Percentiles rank a stretch among this genome's conserved stretches.
Conservation (phyloP, 768 basidiomycete species). For the Erythrobasidium yunnanense region DNA sequence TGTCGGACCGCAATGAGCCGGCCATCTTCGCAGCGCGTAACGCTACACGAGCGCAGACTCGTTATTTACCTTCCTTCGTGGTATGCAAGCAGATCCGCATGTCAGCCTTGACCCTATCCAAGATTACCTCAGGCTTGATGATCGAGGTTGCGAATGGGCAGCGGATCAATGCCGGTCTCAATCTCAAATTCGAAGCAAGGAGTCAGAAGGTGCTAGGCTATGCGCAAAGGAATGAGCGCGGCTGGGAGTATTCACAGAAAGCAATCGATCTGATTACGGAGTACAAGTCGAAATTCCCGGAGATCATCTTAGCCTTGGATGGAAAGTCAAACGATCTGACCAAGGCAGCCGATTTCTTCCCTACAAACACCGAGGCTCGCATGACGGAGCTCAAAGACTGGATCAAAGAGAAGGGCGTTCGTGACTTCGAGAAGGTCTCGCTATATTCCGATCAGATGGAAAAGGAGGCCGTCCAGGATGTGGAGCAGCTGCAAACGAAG, state of each 20-base stretch:
- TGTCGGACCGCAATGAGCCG: constrained; percentile 67
- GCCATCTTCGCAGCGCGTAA: constrained; percentile 65
- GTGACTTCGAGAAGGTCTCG: constrained; percentile 83
- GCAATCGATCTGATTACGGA: constrained; percentile 67
- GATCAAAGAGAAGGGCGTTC: constrained; percentile 74
- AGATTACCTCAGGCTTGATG: constrained; percentile 88
- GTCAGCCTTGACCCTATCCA: constrained; percentile 67
- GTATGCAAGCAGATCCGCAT: constrained; percentile 64
- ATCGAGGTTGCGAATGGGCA: constrained; percentile 62
- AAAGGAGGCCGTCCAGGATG: constrained; percentile 67
- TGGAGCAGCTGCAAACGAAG: constrained; percentile 64
- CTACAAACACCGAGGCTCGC: constrained; percentile 48
- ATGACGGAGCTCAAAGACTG: constrained; percentile 71
- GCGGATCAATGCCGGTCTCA: constrained; percentile 83
- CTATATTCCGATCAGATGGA: constrained; percentile 82
- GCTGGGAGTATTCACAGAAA: constrained; percentile 90
- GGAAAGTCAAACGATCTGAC: constrained; percentile 27
- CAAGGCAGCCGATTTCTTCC: constrained; percentile 47
- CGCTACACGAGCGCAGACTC: constrained; percentile 45
- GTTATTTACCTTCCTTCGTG: constrained; percentile 69
- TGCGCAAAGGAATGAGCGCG: constrained; percentile 65
- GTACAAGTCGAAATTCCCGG: constrained; percentile 76
- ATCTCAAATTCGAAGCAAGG: constrained; percentile 92
- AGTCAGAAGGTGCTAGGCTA: constrained; percentile 85
- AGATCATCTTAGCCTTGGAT: constrained; percentile 66